Evolutionary conservation across 2,329 filamentous ascomycete species (phyloP), one percentile per base, ranked within the genome.

Genomic region (Zymoseptoria ardabiliae): DNA sequence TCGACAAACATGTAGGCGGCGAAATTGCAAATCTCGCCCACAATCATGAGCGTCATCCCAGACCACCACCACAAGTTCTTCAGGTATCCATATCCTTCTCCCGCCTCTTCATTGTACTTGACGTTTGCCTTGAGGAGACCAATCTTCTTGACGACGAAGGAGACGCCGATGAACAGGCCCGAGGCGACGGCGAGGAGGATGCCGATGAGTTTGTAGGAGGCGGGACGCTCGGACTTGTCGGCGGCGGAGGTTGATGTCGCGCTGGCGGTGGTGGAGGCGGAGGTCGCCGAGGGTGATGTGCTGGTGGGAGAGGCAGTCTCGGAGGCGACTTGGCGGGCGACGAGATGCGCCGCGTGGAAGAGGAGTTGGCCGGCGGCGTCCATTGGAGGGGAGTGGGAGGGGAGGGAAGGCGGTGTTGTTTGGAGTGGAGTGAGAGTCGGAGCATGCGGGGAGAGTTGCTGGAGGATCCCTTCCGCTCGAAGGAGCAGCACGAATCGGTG

Each of bases 1-100:
- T 97, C 94, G 63, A 94, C 94, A 69, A 97, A 97, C 58, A 91
- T 90, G 72, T 97, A 97, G 57, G 94, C 94, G 72, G 93, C 90
- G 73, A 97, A 96, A 76, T 99, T 99, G 83, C 91, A 96, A 58
- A 96, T 85, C 75, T 99, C 94, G 67, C 94, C 94, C 50, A 97
- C 69, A 68, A 97, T 96, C 94, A 99, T 97, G 60, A 97, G 81
- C 0, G 80, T 91, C 94, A 99, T 97, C 68, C 94, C 94, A 1
- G 79, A 75, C 94, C 94, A 99, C 94, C 94, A 99, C 79, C 84
- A 96, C 20, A 80, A 80, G 70, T 97, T 97, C 78, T 96, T 96
- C 68, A 99, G 84, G 73, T 97, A 99, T 63, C 93, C 92, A 74
- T 97, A 97, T 58, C 94, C 94, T 75, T 97, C 93, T 61, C 94